Base-by-base conservation (phyloP, 768 basidiomycete species). In the Postia placenta region DNA sequence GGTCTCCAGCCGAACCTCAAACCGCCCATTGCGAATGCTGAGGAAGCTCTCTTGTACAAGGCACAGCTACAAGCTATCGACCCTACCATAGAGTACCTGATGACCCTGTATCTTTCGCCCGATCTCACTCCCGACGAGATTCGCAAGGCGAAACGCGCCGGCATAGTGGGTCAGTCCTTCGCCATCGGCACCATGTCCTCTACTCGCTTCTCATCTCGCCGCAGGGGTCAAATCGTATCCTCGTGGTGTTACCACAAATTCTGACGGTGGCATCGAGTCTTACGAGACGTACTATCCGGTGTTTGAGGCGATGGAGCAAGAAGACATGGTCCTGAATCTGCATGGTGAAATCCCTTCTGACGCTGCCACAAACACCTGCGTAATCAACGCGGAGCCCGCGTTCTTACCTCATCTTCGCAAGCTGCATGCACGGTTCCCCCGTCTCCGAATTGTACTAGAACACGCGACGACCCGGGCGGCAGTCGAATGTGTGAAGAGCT, bases 321-420 rank as follows among this genome's bases (percentile, higher is more conserved):
- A 81, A 23, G 89, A 83, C 61, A 85, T 99, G 81, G 93, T 98
- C 17, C 76, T 99, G 37, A 98, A 98, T 69, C 75, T 99, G 28
- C 96, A 99, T 56, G 96, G 96, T 19, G 96, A 99, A 69, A 80
- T 98, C 19, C 94, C 96, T 11, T 94, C 93, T n/a, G 85, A 93
- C 55, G 65, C 82, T 3, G 55, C 67, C 37, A 68, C 74, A 87
- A 92, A 96, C 64, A 86, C 81, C 25, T 93, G 92, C 61, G 78
- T 98, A 33, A 75, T 99, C 52, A 98, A 99, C 61, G 94, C 96
- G 9, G 96, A 99, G 61, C 75, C 82, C 39, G 75, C 71, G 15
- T 99, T 99, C 70, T 75, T 98, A 15, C 86, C 88, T 0, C 93
- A 98, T 66, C 76, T 99, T 19, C 73, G 75, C 58, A 80, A 83